These are phyloP conservation scores for Verbascum thapsus DNA, from an alignment of 257 asterid genomes.

Conservation along the genomic window DNA sequence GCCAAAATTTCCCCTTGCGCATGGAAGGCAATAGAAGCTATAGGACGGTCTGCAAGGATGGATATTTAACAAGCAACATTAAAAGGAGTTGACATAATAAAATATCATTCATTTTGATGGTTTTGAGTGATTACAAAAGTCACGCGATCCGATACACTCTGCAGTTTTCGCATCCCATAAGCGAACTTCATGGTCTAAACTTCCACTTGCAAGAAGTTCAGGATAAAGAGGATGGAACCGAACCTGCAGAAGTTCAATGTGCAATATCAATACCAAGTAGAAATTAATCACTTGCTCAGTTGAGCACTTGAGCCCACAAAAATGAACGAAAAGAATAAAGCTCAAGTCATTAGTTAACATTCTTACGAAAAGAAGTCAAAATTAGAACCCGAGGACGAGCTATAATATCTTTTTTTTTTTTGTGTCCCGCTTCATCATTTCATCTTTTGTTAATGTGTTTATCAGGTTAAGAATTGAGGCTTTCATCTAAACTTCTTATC, in stretches of 20 bases:
- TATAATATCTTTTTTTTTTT: conserved; percentile 8
- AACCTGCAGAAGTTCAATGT: conserved; percentile 60
- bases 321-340: conserved; percentile 4
- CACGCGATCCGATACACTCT: conserved; percentile 90
- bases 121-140: conserved; percentile 68
- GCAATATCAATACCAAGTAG: conserved; percentile 33
- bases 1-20: conserved; percentile 95
- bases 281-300: not conserved
- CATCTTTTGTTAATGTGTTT: not conserved
- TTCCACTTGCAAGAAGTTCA: conserved; percentile 94
- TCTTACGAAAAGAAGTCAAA: not conserved
- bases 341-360: conserved; percentile 20
- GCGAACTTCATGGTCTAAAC: conserved; percentile 97
- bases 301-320: conserved; percentile 16
- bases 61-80: conserved; percentile 24
- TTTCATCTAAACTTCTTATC: not conserved
- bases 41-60: conserved; percentile 78
- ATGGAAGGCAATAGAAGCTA: conserved; percentile 97
- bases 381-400: conserved; percentile 12
- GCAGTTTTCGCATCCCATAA: conserved; percentile 88
- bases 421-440: conserved; percentile 11
- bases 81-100: conserved; percentile 17
- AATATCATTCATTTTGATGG: conserved; percentile 21
- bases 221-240: conserved; percentile 90
- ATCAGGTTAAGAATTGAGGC: conserved; percentile 12